phyloP scores from a whole-genome alignment of 1,139 yeast genomes.

The Saccharomyces hybrid region DNA sequence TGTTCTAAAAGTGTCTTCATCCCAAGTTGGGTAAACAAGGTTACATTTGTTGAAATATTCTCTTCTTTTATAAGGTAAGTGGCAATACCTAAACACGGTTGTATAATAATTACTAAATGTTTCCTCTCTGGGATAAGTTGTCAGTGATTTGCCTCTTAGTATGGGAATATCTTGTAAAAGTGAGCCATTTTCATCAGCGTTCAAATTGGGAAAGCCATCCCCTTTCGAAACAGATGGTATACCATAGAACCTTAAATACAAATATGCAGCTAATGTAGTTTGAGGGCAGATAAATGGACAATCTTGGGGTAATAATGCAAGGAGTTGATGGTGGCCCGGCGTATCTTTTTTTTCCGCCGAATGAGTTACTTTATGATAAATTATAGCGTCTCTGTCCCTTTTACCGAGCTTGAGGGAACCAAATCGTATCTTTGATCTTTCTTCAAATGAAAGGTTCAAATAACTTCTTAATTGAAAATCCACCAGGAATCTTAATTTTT shows the following conservation, averaged over 20 bases:
- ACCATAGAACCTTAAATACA: conserved; percentile 29
- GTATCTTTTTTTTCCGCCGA: not conserved
- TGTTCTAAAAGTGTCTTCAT: conserved; percentile 9
- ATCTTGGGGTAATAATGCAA: conserved; percentile 19
- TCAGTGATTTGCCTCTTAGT: conserved; percentile 24
- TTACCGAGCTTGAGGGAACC: not conserved
- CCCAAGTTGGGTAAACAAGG: conserved; percentile 15
- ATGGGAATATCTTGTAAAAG: conserved; percentile 14
- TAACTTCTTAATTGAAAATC: conserved; percentile 27
- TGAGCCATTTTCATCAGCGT: conserved; percentile 7
- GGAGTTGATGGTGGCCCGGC: conserved; percentile 5
- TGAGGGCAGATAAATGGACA: conserved; percentile 28
- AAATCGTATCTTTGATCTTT: conserved; percentile 17
- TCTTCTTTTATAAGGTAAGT: conserved; percentile 26
- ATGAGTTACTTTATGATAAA: not conserved
- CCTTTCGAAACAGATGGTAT: conserved; percentile 20
- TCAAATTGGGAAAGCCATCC: conserved; percentile 28
- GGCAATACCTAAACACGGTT: conserved; percentile 27
- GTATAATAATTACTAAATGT: conserved; percentile 26
- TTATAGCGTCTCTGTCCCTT: not conserved
- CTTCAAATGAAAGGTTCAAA: conserved; percentile 18
- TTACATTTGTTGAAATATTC: conserved; percentile 17
- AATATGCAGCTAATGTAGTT: conserved; percentile 27
- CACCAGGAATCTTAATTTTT: conserved; percentile 24
- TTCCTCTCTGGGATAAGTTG: conserved; percentile 26